Base-by-base conservation (phyloP, 495 filamentous ascomycete genomes). In the Aspergillus hancockii region DNA sequence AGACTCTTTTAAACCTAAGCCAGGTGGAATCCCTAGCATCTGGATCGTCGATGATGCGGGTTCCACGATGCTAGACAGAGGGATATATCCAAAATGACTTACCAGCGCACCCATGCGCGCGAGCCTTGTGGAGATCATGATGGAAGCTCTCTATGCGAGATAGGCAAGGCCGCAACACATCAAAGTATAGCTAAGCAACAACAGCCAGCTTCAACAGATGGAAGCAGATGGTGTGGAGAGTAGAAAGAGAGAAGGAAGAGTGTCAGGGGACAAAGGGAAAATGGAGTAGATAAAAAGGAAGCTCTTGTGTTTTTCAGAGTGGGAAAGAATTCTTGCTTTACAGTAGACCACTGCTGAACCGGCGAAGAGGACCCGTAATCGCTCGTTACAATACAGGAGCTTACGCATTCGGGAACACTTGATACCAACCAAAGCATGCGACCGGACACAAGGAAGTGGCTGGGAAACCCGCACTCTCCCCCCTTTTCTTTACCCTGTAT, bases 91-190 rank as follows among this genome's bases (percentile, higher is more conserved):
- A 58, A 49, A 56, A 32, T 8, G 59, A 75, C 81, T 66, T 80
- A 84, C 81, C 78, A 82, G 79, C 76, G 75, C 81, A 77, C 79
- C 79, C 67, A 79, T 67, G 74, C 81, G 81, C 76, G 78, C 77
- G 66, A 84, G 72, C 70, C 77, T 77, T 67, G 81, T 74, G 64
- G 80, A 75, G 65, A 84, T 81, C 81, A 84, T 84, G 62, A 67
- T 82, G 74, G 59, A 70, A 76, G 75, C 69, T 74, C 69, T 74
- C 71, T 70, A 68, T 66, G 57, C 61, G 61, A 67, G 58, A 52
- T 59, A 59, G 58, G 69, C 65, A 58, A 62, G 54, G 56, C 67
- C 61, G 65, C 64, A 65, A 71, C 68, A 72, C 74, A 73, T 75
- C 67, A 67, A 77, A 74, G 60, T 63, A 67, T 62, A 61, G 63